phyloP scores from a whole-genome alignment of 2,329 filamentous ascomycete species.

The Nemania bipapillata region DNA sequence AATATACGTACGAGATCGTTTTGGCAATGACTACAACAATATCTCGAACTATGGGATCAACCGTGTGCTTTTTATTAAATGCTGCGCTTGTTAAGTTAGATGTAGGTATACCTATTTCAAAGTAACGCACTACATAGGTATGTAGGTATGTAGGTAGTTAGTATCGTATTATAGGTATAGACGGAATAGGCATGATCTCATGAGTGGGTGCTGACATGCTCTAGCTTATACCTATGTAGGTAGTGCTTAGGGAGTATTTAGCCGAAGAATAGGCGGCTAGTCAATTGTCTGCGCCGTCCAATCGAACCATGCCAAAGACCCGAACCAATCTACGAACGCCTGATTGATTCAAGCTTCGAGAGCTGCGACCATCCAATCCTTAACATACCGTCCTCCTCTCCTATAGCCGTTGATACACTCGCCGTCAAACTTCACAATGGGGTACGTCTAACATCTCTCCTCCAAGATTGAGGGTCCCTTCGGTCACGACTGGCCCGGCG shows the following conservation, averaged over 20 bases:
- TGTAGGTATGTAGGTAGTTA: too few species aligned
- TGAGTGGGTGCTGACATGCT: too few species aligned
- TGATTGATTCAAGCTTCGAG: slow-evolving; percentile 43
- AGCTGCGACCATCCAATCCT: slow-evolving; percentile 32
- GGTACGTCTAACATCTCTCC: slow-evolving; percentile 38
- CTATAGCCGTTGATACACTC: slow-evolving; percentile 31
- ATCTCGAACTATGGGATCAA: too few species aligned
- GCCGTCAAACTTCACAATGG: slow-evolving; percentile 44
- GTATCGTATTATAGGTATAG: too few species aligned
- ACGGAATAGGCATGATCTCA: too few species aligned
- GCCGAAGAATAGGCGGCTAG: slow-evolving; percentile 45
- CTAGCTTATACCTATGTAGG: not conserved
- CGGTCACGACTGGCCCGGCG: slow-evolving; percentile 19
- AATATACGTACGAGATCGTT: too few species aligned
- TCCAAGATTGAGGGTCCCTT: not conserved
- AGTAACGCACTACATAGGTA: too few species aligned
- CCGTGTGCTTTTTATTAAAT: too few species aligned
- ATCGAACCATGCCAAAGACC: slow-evolving; percentile 36
- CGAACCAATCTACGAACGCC: slow-evolving; percentile 23
- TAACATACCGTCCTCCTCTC: not conserved
- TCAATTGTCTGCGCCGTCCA: slow-evolving; percentile 31
- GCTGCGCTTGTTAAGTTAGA: too few species aligned
- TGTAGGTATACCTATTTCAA: too few species aligned
- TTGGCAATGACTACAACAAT: too few species aligned
- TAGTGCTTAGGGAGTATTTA: slow-evolving; percentile 23